Evolutionary conservation across 2,329 filamentous ascomycete species (phyloP).

Genomic region (Claviceps spartinae): DNA sequence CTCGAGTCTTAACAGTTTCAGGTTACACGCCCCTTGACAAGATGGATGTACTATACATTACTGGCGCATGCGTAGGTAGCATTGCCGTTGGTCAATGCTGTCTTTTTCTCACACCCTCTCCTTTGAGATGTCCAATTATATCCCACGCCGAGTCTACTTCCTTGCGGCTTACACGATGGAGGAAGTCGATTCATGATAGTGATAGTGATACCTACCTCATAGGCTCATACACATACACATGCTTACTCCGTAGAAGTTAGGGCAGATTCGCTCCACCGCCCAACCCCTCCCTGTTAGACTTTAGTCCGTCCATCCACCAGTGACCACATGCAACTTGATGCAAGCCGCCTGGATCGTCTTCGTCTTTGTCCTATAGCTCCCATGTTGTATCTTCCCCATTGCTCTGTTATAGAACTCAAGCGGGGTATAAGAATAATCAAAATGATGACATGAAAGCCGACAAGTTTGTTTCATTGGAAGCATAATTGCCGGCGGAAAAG

Average conservation of each 20-base stretch:
- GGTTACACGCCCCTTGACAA: constrained; percentile 1
- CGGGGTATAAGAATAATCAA: constrained; percentile 24
- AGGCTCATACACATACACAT: neutral
- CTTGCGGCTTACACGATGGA: neutral
- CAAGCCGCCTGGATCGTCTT: constrained; percentile 8
- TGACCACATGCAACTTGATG: constrained; percentile 8
- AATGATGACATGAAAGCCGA: constrained; percentile 30
- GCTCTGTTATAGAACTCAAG: constrained; percentile 18
- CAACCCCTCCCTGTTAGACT: constrained; percentile 14
- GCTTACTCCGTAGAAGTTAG: too few species aligned
- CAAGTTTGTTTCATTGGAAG: constrained; percentile 27
- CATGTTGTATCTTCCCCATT: constrained; percentile 13
- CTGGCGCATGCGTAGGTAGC: constrained; percentile 2
- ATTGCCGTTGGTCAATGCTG: constrained; percentile 5
- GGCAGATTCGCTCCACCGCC: neutral
- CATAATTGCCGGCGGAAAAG: constrained; percentile 25
- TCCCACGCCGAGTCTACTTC: neutral
- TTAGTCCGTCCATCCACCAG: constrained; percentile 18
- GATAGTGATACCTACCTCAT: neutral
- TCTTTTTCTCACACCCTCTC: constrained; percentile 13
- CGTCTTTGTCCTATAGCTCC: neutral
- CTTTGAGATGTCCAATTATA: constrained; percentile 3
- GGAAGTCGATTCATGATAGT: neutral
- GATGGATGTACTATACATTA: neutral
- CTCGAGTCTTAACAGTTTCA: neutral